Evolutionary conservation across 768 basidiomycete genomes (phyloP).

Genomic region (Suillus plorans): DNA sequence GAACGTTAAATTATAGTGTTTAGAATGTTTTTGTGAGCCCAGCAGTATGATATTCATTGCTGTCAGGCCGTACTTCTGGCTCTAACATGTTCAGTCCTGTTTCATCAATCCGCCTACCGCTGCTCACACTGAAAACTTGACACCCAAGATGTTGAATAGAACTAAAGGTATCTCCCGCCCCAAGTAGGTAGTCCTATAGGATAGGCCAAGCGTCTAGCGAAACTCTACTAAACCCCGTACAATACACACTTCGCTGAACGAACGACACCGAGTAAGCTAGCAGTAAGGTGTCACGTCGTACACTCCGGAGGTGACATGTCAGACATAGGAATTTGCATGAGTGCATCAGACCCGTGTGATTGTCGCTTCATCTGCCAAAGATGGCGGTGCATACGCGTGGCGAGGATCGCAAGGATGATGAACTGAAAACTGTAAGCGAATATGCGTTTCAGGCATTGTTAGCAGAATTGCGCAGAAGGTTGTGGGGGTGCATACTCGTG

Average conservation of each 20-base stretch:
- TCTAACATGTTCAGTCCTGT: too few species aligned
- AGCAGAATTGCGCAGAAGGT: background rate
- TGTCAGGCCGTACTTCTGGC: too few species aligned
- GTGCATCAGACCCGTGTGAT: background rate
- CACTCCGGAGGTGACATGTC: background rate
- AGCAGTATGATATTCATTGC: too few species aligned
- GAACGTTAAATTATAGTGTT: too few species aligned
- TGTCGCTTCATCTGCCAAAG: background rate
- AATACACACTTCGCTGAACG: background rate
- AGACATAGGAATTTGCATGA: background rate
- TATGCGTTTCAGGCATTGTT: background rate
- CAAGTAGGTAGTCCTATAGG: background rate
- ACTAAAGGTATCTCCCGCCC: background rate
- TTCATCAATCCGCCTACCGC: too few species aligned
- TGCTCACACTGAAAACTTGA: background rate
- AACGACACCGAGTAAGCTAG: background rate
- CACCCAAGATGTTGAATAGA: background rate
- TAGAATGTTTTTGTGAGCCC: too few species aligned
- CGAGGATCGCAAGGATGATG: background rate
- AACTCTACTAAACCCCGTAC: background rate
- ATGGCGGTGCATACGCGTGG: background rate
- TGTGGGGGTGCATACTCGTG: background rate
- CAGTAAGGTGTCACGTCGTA: background rate
- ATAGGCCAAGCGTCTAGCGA: background rate
- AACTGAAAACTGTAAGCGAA: background rate